phyloP scores from a whole-genome alignment of 257 asterid species.

The Solanum appendiculatum region DNA sequence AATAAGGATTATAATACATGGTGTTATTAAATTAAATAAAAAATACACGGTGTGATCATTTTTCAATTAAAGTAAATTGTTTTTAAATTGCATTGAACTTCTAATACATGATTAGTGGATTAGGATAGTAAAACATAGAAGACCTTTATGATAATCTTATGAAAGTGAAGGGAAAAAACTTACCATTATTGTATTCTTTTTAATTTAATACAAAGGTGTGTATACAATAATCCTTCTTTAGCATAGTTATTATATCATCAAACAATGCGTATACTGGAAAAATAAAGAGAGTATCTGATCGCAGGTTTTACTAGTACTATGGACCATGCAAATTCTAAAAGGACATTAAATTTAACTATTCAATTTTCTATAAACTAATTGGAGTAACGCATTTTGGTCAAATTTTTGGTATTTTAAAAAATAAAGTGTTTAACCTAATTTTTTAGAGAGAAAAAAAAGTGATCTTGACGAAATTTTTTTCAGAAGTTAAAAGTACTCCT shows the following conservation, averaged over 20 bases:
- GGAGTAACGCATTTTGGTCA: neutral
- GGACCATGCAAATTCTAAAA: neutral
- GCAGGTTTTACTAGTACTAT: neutral
- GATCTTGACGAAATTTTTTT: no score
- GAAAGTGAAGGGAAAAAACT: neutral
- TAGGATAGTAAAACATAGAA: neutral
- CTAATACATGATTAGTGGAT: neutral
- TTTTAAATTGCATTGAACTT: neutral
- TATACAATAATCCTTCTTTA: neutral
- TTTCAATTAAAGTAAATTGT: neutral
- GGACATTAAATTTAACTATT: neutral
- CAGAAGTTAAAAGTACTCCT: neutral
- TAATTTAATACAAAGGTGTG: neutral
- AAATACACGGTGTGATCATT: neutral
- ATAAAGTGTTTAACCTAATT: neutral
- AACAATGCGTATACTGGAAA: neutral
- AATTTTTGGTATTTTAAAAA: neutral
- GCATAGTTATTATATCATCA: neutral
- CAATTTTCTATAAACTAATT: no score
- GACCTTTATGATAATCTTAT: neutral
- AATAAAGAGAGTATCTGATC: neutral
- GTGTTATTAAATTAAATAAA: neutral
- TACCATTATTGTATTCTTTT: neutral
- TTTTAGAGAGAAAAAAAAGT: neutral
- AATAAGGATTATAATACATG: neutral